Conservation (phyloP, 768 basidiomycete species). For the Cantharellus cinnabarinus region DNA sequence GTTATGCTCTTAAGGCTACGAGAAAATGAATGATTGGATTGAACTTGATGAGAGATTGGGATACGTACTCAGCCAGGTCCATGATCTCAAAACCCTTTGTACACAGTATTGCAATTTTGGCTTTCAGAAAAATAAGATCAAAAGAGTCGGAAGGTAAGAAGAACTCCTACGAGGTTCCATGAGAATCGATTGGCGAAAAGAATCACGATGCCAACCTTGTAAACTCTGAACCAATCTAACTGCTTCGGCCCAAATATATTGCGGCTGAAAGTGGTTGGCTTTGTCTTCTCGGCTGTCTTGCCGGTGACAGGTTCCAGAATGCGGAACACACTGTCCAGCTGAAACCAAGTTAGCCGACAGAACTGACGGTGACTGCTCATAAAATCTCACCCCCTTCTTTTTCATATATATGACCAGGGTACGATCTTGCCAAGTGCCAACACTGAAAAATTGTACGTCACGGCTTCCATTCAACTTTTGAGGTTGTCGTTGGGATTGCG, state of each 20-base stretch:
- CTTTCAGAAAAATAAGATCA: constrained; percentile 81
- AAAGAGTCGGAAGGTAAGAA: constrained; percentile 83
- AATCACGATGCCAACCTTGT: constrained; percentile 28
- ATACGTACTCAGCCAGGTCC: constrained; percentile 75
- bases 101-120: constrained; percentile 82
- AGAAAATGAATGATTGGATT: background rate
- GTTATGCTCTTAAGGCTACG: constrained; percentile 69
- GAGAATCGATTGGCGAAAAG: background rate
- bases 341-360: background rate
- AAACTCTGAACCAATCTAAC: constrained; percentile 89
- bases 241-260: constrained; percentile 60
- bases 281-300: constrained; percentile 61
- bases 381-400: constrained; percentile 54
- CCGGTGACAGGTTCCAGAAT: constrained; percentile 93
- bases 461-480: constrained; percentile 80
- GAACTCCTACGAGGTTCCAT: constrained; percentile 35
- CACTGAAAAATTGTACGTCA: constrained; percentile 91
- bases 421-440: constrained; percentile 67
- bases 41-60: constrained; percentile 1
- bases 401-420: constrained; percentile 92
- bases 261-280: constrained; percentile 48
- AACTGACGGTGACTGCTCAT: background rate
- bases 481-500: constrained; percentile 52
- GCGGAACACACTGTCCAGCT: constrained; percentile 84
- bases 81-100: constrained; percentile 95